Evolutionary conservation across 495 filamentous ascomycete species (phyloP).

Genomic region (Copromyces sp.): DNA sequence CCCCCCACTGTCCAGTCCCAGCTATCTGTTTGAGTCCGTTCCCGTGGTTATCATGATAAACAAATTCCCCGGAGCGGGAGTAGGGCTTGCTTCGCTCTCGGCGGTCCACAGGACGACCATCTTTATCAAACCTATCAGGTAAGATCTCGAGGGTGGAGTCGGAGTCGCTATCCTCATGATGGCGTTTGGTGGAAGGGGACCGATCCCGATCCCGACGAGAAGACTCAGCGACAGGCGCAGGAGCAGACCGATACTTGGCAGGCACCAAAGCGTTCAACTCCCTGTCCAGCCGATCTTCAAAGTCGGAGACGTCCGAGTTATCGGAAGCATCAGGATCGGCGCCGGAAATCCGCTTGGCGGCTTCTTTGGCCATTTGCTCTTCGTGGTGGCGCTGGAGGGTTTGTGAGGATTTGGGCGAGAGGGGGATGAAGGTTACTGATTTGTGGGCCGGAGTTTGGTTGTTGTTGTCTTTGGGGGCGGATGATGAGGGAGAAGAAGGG

Average conservation of each 20-base stretch:
- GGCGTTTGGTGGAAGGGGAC: conserved; percentile 11
- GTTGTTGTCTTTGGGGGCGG: conserved; percentile 1
- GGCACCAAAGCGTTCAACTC: conserved; percentile 8
- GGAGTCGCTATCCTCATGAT: conserved; percentile 22
- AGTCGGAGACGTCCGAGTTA: background rate
- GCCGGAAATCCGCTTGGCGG: conserved; percentile 8
- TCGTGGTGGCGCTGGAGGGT: conserved; percentile 30
- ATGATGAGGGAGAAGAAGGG: background rate
- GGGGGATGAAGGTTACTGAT: conserved; percentile 34
- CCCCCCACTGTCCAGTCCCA: conserved; percentile 18
- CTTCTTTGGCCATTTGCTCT: conserved; percentile 8
- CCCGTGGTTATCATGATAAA: conserved; percentile 13
- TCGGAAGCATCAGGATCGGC: background rate
- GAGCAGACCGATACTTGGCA: conserved; percentile 27
- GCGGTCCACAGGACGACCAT: conserved; percentile 40
- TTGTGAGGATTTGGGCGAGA: conserved; percentile 31
- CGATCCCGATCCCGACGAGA: conserved; percentile 3
- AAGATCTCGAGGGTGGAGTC: conserved; percentile 35
- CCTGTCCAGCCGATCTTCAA: background rate
- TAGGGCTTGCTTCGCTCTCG: background rate
- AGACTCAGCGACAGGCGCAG: conserved; percentile 16
- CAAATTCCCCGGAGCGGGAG: conserved; percentile 19
- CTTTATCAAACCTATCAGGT: conserved; percentile 55
- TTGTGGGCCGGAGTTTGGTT: conserved; percentile 15
- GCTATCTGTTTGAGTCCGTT: background rate